A percentile compares a stretch with the other conserved stretches of the same genome.
Conservation (phyloP, 306 rosid species). For the Inga laurina region DNA sequence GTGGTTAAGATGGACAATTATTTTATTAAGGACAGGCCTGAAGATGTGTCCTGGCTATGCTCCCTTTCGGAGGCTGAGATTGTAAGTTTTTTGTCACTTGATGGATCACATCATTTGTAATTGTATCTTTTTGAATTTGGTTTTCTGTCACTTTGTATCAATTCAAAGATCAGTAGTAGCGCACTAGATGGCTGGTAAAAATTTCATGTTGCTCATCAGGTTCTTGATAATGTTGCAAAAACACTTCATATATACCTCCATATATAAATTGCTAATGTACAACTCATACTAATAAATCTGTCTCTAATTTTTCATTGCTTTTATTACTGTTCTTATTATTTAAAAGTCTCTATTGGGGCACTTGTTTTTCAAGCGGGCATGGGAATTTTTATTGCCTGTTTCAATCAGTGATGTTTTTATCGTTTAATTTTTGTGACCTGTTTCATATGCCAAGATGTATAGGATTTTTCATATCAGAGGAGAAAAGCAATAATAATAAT, state of each 20-base stretch:
- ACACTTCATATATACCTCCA: background rate
- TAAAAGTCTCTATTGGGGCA: too few relatives aligned
- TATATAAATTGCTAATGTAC: background rate
- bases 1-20: slow-evolving; percentile 15
- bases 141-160: background rate
- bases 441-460: too few relatives aligned
- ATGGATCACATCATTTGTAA: background rate
- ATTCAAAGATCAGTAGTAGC: background rate
- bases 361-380: too few relatives aligned
- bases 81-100: slow-evolving; percentile 44
- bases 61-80: slow-evolving; percentile 75
- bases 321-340: background rate
- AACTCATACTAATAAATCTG: background rate
- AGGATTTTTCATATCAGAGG: too few relatives aligned
- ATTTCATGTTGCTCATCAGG: background rate
- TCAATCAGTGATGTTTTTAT: too few relatives aligned
- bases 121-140: background rate
- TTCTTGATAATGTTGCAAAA: background rate
- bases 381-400: too few relatives aligned
- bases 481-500: too few relatives aligned
- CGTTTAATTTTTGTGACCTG: too few relatives aligned
- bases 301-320: background rate
- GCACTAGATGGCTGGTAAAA: background rate
- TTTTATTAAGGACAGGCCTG: slow-evolving; percentile 32
- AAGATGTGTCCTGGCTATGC: slow-evolving; percentile 74